phyloP scores from a whole-genome alignment of 1,284 basidiomycete genomes.

The Sporisorium exsertum region DNA sequence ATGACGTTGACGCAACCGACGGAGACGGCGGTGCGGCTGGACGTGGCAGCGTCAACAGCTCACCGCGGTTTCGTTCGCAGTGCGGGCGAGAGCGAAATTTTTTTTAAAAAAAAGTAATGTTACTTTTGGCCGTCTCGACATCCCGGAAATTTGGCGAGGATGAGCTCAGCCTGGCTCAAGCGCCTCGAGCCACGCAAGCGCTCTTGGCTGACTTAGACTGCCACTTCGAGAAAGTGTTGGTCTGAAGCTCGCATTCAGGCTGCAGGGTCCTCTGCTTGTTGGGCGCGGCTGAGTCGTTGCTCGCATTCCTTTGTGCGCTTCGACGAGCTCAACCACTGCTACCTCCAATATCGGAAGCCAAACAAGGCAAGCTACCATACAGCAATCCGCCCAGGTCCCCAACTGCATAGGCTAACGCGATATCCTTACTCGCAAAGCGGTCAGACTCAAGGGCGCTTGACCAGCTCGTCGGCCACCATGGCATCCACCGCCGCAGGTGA shows the following conservation, averaged over 20 bases:
- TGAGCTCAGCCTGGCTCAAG: slow-evolving; percentile 16
- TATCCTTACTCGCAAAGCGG: background rate
- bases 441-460: background rate
- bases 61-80: slow-evolving; percentile 1
- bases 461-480: slow-evolving; percentile 8
- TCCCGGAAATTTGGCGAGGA: background rate
- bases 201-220: background rate
- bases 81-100: background rate
- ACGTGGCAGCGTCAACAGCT: background rate
- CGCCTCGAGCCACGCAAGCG: background rate
- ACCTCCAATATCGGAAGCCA: background rate
- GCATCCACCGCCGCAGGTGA: slow-evolving; percentile 37
- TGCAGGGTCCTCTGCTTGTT: slow-evolving; percentile 16
- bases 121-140: background rate
- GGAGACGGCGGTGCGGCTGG: background rate
- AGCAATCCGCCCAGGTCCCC: no score
- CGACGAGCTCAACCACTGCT: background rate
- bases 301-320: background rate
- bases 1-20: slow-evolving; percentile 1
- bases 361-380: no score
- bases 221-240: background rate
- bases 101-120: background rate
- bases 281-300: background rate
- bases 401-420: no score
- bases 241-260: background rate